A percentile compares a stretch with the other conserved stretches of the same genome.
phyloP scores from a whole-genome alignment of 805 yeast species.

The Tetrapisispora nanseiensis region DNA sequence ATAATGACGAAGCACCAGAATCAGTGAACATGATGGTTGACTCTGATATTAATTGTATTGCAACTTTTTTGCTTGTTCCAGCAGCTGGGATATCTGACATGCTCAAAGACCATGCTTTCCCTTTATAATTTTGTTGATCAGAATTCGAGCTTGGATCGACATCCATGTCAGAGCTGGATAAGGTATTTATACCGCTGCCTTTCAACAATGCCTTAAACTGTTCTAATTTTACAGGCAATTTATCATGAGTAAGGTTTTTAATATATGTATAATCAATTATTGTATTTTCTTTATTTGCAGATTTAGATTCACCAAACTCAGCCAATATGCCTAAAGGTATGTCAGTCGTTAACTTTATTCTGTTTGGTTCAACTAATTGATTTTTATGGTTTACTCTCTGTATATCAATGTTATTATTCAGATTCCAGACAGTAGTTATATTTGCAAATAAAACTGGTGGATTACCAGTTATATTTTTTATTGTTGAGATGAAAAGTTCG shows the following conservation, averaged over 20 bases:
- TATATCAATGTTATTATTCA: constrained; percentile 20
- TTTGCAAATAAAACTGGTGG: constrained; percentile 24
- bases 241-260: constrained; percentile 9
- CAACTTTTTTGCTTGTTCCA: constrained; percentile 48
- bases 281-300: not conserved
- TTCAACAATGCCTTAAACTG: not conserved
- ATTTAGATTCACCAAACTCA: not conserved
- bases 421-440: constrained; percentile 21
- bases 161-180: not conserved
- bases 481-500: constrained; percentile 22
- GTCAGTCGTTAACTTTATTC: constrained; percentile 20
- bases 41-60: constrained; percentile 60
- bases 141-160: not conserved
- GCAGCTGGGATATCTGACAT: constrained; percentile 69
- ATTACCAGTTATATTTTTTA: constrained; percentile 22
- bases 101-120: constrained; percentile 47
- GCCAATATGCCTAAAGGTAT: constrained; percentile 14
- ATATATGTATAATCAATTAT: constrained; percentile 14
- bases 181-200: not conserved
- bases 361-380: constrained; percentile 25
- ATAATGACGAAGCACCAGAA: constrained; percentile 28
- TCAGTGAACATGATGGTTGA: constrained; percentile 27
- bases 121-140: not conserved
- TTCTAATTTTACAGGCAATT: constrained; percentile 10
- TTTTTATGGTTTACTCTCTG: constrained; percentile 22